Conservation (phyloP, 2,329 filamentous ascomycete genomes). For the Penicillium corylophilum region DNA sequence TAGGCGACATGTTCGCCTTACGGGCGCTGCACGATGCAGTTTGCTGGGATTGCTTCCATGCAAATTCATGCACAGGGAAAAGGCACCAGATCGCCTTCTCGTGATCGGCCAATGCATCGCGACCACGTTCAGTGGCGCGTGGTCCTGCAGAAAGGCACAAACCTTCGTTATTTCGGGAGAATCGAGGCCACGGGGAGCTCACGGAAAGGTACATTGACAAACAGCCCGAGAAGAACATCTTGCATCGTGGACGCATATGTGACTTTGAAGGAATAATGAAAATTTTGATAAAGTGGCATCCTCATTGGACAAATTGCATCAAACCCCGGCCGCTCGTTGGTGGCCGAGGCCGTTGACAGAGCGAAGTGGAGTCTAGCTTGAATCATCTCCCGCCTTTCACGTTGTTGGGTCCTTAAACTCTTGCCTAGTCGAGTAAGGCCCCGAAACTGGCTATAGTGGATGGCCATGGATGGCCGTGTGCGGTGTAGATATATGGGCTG, state of each 20-base stretch:
- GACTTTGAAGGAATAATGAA: neutral
- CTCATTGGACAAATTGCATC: neutral
- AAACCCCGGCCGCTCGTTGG: neutral
- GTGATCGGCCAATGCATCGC: neutral
- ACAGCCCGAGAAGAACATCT: neutral
- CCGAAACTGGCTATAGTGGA: neutral
- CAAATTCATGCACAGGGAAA: neutral
- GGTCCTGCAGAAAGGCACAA: neutral
- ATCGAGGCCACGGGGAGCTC: neutral
- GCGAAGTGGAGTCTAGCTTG: conserved; percentile 2
- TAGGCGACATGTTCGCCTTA: neutral
- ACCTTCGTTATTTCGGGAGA: neutral
- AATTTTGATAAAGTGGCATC: neutral
- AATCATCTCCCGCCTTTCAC: neutral
- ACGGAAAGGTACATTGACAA: neutral
- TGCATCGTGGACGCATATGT: neutral
- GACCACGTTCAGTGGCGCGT: conserved; percentile 8
- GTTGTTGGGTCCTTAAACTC: neutral
- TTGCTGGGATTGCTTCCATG: neutral
- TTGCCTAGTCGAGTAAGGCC: conserved; percentile 3
- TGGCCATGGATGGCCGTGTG: neutral
- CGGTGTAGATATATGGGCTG: neutral
- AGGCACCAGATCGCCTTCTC: neutral
- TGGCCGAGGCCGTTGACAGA: neutral
- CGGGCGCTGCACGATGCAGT: neutral